A percentile compares a stretch with the other conserved stretches of the same genome.
These are phyloP conservation scores for Geoglossum cookeanum DNA, from an alignment of 2,329 filamentous ascomycete species.

Conservation along the genomic window DNA sequence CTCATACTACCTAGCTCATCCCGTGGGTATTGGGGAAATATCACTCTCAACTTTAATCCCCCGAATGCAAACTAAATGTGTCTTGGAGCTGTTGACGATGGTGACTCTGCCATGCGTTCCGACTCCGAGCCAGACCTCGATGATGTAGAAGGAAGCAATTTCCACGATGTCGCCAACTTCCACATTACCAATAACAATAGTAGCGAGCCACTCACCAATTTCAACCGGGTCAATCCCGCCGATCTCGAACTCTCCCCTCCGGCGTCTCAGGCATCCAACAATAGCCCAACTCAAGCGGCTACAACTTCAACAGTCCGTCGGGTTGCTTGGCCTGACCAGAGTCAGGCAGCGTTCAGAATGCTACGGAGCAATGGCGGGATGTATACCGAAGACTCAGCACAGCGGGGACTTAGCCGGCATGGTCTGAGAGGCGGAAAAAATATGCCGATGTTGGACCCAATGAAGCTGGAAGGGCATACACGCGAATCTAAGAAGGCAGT, in stretches of 20 bases:
- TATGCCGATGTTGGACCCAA: conserved; percentile 6
- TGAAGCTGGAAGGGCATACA: conserved; percentile 12
- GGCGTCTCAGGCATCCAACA: not conserved
- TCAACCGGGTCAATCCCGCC: not conserved
- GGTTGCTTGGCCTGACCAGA: conserved; percentile 25
- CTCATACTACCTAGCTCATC: too few species aligned
- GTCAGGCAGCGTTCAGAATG: conserved; percentile 8
- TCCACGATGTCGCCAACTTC: not conserved
- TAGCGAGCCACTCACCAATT: not conserved
- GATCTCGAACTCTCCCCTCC: not conserved
- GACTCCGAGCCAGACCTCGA: conserved; percentile 1
- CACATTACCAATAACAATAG: not conserved
- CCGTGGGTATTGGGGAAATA: too few species aligned
- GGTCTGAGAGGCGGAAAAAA: not conserved
- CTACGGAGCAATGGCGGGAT: conserved; percentile 8
- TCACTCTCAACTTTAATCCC: not conserved
- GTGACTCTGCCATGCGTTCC: not conserved
- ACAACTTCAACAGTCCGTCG: not conserved
- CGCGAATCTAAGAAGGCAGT: conserved; percentile 15
- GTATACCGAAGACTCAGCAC: conserved; percentile 5
- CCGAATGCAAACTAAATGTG: not conserved
- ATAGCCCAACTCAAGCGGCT: not conserved
- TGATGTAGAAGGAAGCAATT: not conserved
- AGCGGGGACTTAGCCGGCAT: not conserved
- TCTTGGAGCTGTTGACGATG: not conserved